Conservation (phyloP, 441 rosid species). For the Corymbia citriodora region DNA sequence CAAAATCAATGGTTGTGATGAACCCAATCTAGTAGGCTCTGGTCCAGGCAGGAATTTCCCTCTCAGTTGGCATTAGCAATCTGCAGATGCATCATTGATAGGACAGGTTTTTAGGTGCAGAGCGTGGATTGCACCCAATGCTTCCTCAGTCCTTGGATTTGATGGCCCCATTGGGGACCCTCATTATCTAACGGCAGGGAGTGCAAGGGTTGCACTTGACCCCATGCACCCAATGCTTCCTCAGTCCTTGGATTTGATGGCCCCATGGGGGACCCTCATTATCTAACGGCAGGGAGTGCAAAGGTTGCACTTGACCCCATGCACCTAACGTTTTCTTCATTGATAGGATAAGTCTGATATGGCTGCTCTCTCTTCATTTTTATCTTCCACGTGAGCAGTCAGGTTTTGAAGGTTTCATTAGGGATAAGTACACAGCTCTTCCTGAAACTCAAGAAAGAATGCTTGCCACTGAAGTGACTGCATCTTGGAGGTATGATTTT, state of each 20-base stretch:
- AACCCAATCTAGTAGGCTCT: neutral
- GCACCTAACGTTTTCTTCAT: neutral
- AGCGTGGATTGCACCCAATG: neutral
- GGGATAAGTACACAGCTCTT: constrained; percentile 78
- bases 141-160: neutral
- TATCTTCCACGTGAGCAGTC: constrained; percentile 38
- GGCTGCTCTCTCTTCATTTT: neutral
- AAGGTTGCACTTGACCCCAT: neutral
- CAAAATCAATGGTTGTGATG: neutral
- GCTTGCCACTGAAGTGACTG: constrained; percentile 84
- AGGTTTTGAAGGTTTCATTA: constrained; percentile 85
- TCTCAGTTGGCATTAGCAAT: neutral
- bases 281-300: neutral
- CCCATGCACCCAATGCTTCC: neutral
- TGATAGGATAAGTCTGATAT: neutral
- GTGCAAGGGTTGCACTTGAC: neutral
- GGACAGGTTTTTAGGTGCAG: neutral
- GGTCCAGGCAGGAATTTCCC: neutral
- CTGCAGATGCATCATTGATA: neutral
- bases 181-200: neutral
- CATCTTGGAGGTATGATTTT: constrained; percentile 67
- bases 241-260: neutral
- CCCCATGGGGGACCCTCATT: neutral
- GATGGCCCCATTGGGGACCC: neutral
- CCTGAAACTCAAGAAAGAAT: constrained; percentile 92